Base-by-base conservation (phyloP, 2,329 filamentous ascomycete genomes). In the Alternaria angustiovoidea region DNA sequence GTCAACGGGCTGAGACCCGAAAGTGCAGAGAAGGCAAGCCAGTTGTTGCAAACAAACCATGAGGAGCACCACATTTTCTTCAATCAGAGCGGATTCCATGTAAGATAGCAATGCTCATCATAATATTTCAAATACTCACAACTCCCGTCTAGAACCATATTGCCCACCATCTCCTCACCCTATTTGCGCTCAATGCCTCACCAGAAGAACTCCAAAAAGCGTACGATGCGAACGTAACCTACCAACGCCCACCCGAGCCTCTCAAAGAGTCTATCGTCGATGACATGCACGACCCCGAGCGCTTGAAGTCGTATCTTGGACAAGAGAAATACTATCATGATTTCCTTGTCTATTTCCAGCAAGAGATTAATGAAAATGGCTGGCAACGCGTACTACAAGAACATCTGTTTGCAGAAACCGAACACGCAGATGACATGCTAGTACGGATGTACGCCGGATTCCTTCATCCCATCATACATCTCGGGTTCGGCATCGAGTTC, bases 401-500 rank as follows among this genome's bases (percentile, higher is more conserved):
- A 70, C 89, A 91, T 69, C 63, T 96, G 0, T 92, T 97, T 72
- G 82, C 85, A 3, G 86, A 85, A 2, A 86, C 89, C 56, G 84
- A 88, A 43, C 80, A 84, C 43, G 88, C 89, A 5, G 87, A 93
- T 39, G 88, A 89, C 62, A 81, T 97, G 82, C 79, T 94, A 3
- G 82, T 83, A 2, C 84, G 93, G 18, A 80, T 94, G 71, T 93
- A 87, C 71, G 85, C 84, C 16, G 88, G 91, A 0, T 85, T 94
- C 63, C 68, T 93, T 2, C 92, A 96, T 72, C 92, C 93, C 2
- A 80, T 95, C 16, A 94, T 97, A 63, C 92, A 96, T 74, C 84
- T 96, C 20, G 91, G 93, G 49, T 96, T 93, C 73, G 93, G 91
- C 5, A 75, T 97, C 36, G 93, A 96, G 74, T 96, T 93, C 81